A percentile compares a stretch with the other conserved stretches of the same genome.
These are phyloP conservation scores for Colletotrichum lindemuthianum DNA, from an alignment of 2,329 filamentous ascomycete species.

Conservation along the genomic window DNA sequence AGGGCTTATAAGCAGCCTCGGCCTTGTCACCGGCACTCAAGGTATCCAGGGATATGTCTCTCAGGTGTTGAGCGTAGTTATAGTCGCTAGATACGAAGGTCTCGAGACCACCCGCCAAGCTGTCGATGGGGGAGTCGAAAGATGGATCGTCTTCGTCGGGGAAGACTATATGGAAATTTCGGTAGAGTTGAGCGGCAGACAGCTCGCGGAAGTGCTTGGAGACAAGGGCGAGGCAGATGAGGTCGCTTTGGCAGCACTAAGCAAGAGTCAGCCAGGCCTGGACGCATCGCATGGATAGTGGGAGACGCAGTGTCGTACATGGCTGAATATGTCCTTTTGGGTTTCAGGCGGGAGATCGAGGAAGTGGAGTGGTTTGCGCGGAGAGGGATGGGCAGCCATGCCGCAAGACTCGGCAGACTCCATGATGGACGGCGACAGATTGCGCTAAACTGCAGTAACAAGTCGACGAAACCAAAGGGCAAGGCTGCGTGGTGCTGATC, in stretches of 20 bases:
- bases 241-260: constrained; percentile 62
- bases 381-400: constrained; percentile 40
- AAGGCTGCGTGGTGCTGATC: too few species aligned
- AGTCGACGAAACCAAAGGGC: not conserved
- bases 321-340: constrained; percentile 58
- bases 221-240: constrained; percentile 68
- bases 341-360: constrained; percentile 59
- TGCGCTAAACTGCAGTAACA: constrained; percentile 1
- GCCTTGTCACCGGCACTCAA: constrained; percentile 61
- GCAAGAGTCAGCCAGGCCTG: not conserved
- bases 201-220: constrained; percentile 67
- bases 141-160: constrained; percentile 65
- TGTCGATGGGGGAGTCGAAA: constrained; percentile 65
- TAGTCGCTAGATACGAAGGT: constrained; percentile 72
- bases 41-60: constrained; percentile 66
- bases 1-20: constrained; percentile 64
- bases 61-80: constrained; percentile 68
- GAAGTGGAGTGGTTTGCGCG: constrained; percentile 44
- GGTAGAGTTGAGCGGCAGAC: constrained; percentile 68
- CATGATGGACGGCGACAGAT: constrained; percentile 43
- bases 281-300: constrained; percentile 19
- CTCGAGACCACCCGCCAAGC: constrained; percentile 66
- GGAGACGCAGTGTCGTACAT: constrained; percentile 47
- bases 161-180: constrained; percentile 69
- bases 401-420: constrained; percentile 45